Evolutionary conservation across 306 rosid species (phyloP), one percentile per base, ranked within the genome.

Genomic region (Neltuma alba): DNA sequence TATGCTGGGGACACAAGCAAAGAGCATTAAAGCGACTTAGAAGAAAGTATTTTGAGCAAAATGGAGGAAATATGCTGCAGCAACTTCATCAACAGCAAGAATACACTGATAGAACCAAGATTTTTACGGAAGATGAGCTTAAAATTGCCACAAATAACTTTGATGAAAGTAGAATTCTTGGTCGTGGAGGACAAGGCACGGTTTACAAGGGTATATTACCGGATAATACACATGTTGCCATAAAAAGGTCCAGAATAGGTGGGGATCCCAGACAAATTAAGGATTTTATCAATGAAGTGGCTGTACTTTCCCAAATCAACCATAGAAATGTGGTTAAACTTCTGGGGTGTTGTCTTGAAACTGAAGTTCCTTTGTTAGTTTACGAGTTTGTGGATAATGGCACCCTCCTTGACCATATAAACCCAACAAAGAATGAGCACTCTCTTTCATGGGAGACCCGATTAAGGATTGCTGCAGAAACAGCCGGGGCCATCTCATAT

Each of bases 11-110:
- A 18, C 25, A 20, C 57, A 20, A 6, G 25, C 57, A 50, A 50
- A 57, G 64, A 12, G 15, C 7, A 25, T 1, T 57, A 4, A 12
- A 4, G 1, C 64, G 12, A 11, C 64, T 57, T 3, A 25, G 16
- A 5, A 57, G 83, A 50, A 73, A 21, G 3, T 77, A 80, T 30
- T 83, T 80, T 25, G 15, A 21, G 21, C 44, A 47, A 65, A 83
- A 86, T 75, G 87, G 85, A 16, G 85, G 87, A 6, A 7, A 74
- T 2, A 1, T 75, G 38, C 61, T 86, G 23, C 74, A 78, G 3
- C 83, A 37, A 6, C 83, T 81, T 36, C 37, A 47, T 23, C 33
- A 54, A 61, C 47, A 18, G 3, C 64, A 77, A 72, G 33, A 40
- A 0, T 20, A 77, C 6, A 52, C 30, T 42, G 28, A 40, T 3